Evolutionary conservation across 1,284 basidiomycete species (phyloP), one percentile per base, ranked within the genome.

Genomic region (Taiwanofungus camphoratus): DNA sequence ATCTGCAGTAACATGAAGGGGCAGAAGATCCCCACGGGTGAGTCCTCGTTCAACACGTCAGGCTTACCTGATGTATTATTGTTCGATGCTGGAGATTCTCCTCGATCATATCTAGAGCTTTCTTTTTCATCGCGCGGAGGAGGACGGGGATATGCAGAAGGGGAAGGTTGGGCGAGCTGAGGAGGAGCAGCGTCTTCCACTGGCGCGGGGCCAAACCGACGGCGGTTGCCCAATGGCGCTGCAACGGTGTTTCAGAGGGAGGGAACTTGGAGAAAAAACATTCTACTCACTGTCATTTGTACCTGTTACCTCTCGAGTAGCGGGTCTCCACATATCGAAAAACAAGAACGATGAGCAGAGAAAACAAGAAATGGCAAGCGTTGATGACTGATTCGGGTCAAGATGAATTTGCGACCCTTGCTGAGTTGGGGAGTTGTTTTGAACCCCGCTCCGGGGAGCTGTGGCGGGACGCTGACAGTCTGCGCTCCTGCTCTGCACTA

Each of bases 161-260:
- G 86, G 31, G 84, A 84, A 23, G 87, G 85, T 54, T 88, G 86
- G n/a, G 87, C 87, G 40, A 90, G 77, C 56, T 87, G 85, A 45
- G 84, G 82, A 21, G 87, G 82, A 22, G 78, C 78, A 21, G 67
- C 70, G 56, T 87, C 86, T 59, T 88, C 87, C 34, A 74, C 67
- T 4, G 86, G 83, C 24, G 87, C 86, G 36, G 89, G 83, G 42
- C 92, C 91, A 66, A 94, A 94, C 44, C 91, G 84, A 59, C 92
- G 84, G 59, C 87, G 83, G 58, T 82, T 78, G 41, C 87, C 90
- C 49, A 88, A 74, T n/a, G 87, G 83, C 55, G 79, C 83, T 85
- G 46, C n/a, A 27, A 46, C 45, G 55, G 45, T 20, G 46, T 50
- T 50, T 48, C 15, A 59, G 52, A 42, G 38, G n/a, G n/a, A n/a